These are phyloP conservation scores for Diplodia scrobiculata DNA, from an alignment of 2,329 filamentous ascomycete genomes.

Conservation along the genomic window DNA sequence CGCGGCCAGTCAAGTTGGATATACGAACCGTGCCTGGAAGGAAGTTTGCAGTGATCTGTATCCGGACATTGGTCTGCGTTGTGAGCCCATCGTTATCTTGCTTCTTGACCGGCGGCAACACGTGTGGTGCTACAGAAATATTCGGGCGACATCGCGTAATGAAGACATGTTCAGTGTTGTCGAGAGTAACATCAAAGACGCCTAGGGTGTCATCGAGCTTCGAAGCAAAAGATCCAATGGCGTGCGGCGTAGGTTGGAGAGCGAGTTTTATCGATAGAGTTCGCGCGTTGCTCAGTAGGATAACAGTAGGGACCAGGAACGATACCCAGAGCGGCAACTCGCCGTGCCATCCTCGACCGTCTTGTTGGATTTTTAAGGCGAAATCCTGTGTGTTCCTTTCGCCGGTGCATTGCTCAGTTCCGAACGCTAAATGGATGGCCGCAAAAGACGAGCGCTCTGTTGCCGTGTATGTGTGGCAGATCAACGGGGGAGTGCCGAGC, in stretches of 20 bases:
- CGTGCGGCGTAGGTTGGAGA: constrained; percentile 28
- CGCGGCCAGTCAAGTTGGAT: neutral
- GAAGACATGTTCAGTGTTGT: constrained; percentile 33
- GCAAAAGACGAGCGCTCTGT: constrained; percentile 19
- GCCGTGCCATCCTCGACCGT: constrained; percentile 29
- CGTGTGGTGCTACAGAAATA: neutral
- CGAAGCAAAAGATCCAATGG: neutral
- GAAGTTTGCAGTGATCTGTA: neutral
- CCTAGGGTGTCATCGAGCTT: constrained; percentile 23
- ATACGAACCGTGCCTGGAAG: neutral
- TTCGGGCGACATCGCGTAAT: constrained; percentile 33
- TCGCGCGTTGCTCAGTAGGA: neutral
- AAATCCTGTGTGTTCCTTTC: constrained; percentile 29
- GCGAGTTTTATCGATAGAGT: constrained; percentile 17
- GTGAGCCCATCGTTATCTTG: no score
- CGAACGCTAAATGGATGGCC: constrained; percentile 32
- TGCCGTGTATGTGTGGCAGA: constrained; percentile 31
- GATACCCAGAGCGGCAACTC: constrained; percentile 32
- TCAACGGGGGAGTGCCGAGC: constrained; percentile 29
- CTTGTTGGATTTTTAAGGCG: constrained; percentile 29
- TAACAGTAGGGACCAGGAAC: constrained; percentile 28
- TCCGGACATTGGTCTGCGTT: neutral
- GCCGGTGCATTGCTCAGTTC: constrained; percentile 28
- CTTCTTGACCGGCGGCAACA: neutral
- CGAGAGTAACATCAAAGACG: constrained; percentile 28